Evolutionary conservation across 1,139 yeast genomes (phyloP).

Genomic region (Saccharomyces hybrid): DNA sequence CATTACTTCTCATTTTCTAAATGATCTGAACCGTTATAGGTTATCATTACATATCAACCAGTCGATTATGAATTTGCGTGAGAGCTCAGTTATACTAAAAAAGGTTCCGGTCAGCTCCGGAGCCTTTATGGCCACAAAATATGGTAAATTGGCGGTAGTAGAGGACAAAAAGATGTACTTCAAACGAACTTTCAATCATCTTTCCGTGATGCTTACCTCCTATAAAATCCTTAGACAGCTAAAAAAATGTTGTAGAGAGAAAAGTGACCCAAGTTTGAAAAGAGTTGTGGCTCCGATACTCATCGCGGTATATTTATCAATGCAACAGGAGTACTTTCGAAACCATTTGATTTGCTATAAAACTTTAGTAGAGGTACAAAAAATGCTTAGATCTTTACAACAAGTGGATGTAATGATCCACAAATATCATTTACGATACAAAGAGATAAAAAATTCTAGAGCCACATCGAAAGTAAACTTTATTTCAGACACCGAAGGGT

Average conservation of each 20-base stretch:
- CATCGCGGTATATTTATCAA: slow-evolving; percentile 15
- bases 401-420: slow-evolving; percentile 16
- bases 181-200: slow-evolving; percentile 11
- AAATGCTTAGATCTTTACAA: slow-evolving; percentile 13
- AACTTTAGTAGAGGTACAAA: slow-evolving; percentile 13
- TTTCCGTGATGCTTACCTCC: slow-evolving; percentile 10
- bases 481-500: slow-evolving; percentile 4
- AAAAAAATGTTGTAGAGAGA: not conserved
- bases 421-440: slow-evolving; percentile 15
- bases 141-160: slow-evolving; percentile 12
- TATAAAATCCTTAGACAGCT: slow-evolving; percentile 4
- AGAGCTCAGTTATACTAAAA: not conserved
- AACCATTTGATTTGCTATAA: slow-evolving; percentile 18
- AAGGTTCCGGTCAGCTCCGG: not conserved
- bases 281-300: slow-evolving; percentile 13
- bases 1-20: slow-evolving; percentile 23
- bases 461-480: slow-evolving; percentile 7
- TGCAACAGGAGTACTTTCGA: slow-evolving; percentile 21
- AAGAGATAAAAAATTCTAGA: slow-evolving; percentile 14
- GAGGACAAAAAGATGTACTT: slow-evolving; percentile 10
- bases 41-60: slow-evolving; percentile 11
- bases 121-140: slow-evolving; percentile 16
- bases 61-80: slow-evolving; percentile 19
- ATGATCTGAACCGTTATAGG: slow-evolving; percentile 12
- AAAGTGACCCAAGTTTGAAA: slow-evolving; percentile 2